A percentile compares a stretch with the other conserved stretches of the same genome.
Evolutionary conservation across 805 yeast species (phyloP).

Genomic region (Metschnikowia baotianmanensis): DNA sequence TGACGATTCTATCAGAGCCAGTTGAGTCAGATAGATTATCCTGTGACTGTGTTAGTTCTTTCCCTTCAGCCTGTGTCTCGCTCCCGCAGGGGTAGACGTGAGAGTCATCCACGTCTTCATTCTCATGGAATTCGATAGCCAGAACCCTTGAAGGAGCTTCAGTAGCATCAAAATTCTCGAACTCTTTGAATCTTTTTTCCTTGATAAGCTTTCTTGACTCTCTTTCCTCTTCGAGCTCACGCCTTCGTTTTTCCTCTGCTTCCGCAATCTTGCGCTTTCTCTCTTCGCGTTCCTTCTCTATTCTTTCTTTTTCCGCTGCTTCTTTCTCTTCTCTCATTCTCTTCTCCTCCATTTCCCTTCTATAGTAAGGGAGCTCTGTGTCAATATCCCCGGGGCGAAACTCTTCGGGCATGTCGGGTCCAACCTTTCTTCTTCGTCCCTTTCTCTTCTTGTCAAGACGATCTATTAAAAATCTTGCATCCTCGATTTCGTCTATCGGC

Average conservation of each 20-base stretch:
- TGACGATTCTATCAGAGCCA: background rate
- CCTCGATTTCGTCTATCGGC: constrained; percentile 62
- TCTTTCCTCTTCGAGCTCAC: constrained; percentile 8
- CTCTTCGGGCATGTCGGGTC: constrained; percentile 25
- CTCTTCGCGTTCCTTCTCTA: constrained; percentile 6
- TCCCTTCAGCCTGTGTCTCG: no score
- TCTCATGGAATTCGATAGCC: no score
- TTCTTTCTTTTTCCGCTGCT: constrained; percentile 16
- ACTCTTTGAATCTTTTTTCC: constrained; percentile 7
- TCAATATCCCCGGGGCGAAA: constrained; percentile 35
- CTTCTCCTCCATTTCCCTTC: constrained; percentile 25
- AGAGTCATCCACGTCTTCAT: no score
- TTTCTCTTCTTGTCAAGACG: constrained; percentile 36
- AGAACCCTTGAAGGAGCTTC: no score
- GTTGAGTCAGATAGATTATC: background rate
- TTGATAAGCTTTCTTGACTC: constrained; percentile 2
- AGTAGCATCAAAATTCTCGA: constrained; percentile 2
- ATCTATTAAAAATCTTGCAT: constrained; percentile 41
- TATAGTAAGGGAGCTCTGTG: constrained; percentile 26
- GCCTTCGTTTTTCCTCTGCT: constrained; percentile 10
- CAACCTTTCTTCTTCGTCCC: constrained; percentile 42
- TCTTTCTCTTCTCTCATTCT: constrained; percentile 22
- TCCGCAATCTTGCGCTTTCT: constrained; percentile 2
- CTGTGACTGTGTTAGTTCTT: background rate
- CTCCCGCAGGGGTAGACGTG: no score